Base-by-base conservation (phyloP, 495 filamentous ascomycete species). In the Xylaria intraflava region DNA sequence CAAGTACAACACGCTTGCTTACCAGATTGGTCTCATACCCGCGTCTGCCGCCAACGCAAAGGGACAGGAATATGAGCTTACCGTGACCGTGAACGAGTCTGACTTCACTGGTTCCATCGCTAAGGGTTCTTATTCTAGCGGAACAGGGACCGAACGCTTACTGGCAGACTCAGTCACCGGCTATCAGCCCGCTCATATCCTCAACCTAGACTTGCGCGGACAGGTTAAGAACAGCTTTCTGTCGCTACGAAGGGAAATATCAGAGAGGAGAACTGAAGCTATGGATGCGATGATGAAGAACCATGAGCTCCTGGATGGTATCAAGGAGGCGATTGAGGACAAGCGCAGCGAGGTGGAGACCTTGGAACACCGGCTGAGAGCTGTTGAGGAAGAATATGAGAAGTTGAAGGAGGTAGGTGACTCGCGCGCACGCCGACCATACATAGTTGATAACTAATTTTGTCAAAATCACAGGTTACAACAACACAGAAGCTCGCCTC, bases 261-360 rank as follows among this genome's bases (percentile, higher is more conserved):
- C 87, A 38, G 89, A 93, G 66, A 78, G 92, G 29, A 80, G 93
- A 20, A 89, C 88, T 54, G 74, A 77, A 12, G 85, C 84, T 9
- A 82, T 91, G 60, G 92, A 96, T 60, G 84, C 83, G 36, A 90
- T 95, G 70, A 84, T 95, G 76, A 89, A 89, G 49, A 87, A 90
- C 49, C 86, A 91, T 53, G 92, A 97, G 64, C 78, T 93, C 48
- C 83, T 97, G 24, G 90, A 96, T 59, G 85, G 86, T 49, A 89
- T 94, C 67, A 89, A 89, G 66, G 93, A 97, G 71, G 89, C 88
- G 20, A 88, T 97, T 71, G 90, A 94, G 59, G 93, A 99, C 67
- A 95, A 95, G 68, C 77, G 83, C 38, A 84, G 83, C 58, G 93
- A 99, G 69, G 87, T 97, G 8, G 93, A 96, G 65, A 84, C 87